Evolutionary conservation across 352 stramenopile species (phyloP), one percentile per base, ranked within the genome.

Genomic region (Plasmopara muralis): DNA sequence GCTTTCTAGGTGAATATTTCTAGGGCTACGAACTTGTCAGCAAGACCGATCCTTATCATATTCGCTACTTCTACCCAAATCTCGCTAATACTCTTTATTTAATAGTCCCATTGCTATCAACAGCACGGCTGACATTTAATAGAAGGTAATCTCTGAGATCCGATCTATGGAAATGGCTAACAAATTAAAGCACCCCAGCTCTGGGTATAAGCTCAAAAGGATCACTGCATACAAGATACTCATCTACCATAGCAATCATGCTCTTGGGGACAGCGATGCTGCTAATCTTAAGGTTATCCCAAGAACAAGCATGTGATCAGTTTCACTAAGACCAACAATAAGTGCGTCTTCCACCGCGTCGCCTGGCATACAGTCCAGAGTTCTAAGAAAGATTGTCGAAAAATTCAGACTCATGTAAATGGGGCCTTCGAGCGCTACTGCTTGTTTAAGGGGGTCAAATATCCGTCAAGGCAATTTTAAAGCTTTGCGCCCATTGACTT

Each of bases 31-130:
- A n/a, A 43, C 57, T 72, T 30, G 16, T 44, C 14, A 44, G 16
- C 16, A 40, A 39, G 34, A 58, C 16, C 25, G 43, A 38, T 47
- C 28, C 28, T 52, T 43, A 15, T 37, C 37, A 43, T 39, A 48
- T 29, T 28, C 28, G 29, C 7, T 38, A 48, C 25, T 38, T 38
- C 43, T 30, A 48, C 29, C 51, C 51, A 52, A 34, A 47, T 47
- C 10, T 47, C 18, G 18, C 62, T 66, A 15, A 81, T 47, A 9
- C 70, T 68, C 31, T 68, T 53, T 84, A 66, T 62, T 66, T 6
- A 48, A 31, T 30, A 83, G n/a, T 34, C 20, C 40, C 10, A 20
- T 45, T 14, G 18, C 40, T 29, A 59, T 64, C 41, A 58, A 64
- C n/a, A 63, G 47, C 28, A 58, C 16, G 40, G 9, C 10, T 12